Base-by-base conservation (phyloP, 2,329 filamentous ascomycete species). In the Aspergillus phoenicis region DNA sequence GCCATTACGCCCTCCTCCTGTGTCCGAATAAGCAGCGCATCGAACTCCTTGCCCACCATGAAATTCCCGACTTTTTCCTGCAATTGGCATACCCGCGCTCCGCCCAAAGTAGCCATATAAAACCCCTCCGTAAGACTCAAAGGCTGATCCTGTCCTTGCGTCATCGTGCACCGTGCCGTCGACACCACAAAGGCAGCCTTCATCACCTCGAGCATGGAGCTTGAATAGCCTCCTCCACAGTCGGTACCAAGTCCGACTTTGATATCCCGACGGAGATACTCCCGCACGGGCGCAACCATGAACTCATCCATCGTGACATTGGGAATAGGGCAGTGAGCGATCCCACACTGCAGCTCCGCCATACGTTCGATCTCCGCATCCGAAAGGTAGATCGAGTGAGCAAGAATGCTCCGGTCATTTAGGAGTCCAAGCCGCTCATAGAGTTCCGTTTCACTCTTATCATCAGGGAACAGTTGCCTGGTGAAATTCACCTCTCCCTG, bases 181-280 rank as follows among this genome's bases (percentile, higher is more conserved):
- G 77, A 79, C 3, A 78, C 77, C 41, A 89, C 81, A 59, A 88
- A 79, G 0, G 86, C 83, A 64, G 86, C 82, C 8, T 70, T 69
- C 68, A 77, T 77, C 2, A 69, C 68, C 13, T 75, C 73, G 5
- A 76, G 76, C 68, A 89, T 87, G 8, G 81, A 84, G 5, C 80
- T 81, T 4, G 85, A 85, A 72, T 84, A 89, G 0, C 87, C 87
- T 30, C 86, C 87, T 2, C 86, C 86, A 47, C 82, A 85, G 64
- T 89, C 87, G 0, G 87, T 89, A 0, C 87, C 87, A 0, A 90
- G 73, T 0, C 87, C 87, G n/a, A 89, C 85, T 61, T 88, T 87
- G 69, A 89, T 84, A 1, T 82, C 85, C 1, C 78, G 75, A 0
- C 78, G 71, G 5, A 89, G 75, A 57, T 88, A 87, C 24, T 85